Percentiles rank a stretch among this genome's conserved stretches.
Evolutionary conservation across 2,329 filamentous ascomycete genomes (phyloP).

Genomic region (Ophiosphaerella korrae): DNA sequence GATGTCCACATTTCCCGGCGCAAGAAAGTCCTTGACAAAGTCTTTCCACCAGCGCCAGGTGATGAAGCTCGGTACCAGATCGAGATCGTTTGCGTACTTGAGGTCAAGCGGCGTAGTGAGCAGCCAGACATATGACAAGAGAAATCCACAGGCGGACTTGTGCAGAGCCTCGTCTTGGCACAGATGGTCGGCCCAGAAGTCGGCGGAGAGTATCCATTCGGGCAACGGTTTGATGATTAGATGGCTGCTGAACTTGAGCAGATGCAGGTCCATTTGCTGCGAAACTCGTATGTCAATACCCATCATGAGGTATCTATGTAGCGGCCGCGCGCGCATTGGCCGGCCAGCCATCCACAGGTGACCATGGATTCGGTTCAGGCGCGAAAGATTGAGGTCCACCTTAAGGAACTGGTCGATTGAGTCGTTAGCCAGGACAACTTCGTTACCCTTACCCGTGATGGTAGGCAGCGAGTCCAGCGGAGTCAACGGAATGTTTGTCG

Average conservation of each 20-base stretch:
- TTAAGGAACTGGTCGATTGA: constrained; percentile 34
- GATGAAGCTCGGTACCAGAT: constrained; percentile 34
- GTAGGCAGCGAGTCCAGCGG: constrained; percentile 42
- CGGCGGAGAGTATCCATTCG: constrained; percentile 35
- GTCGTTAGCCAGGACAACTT: constrained; percentile 28
- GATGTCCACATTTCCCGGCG: constrained; percentile 28
- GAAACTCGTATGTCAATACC: constrained; percentile 36
- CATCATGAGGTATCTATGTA: constrained; percentile 46
- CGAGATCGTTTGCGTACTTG: constrained; percentile 37
- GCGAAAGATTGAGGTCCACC: constrained; percentile 35
- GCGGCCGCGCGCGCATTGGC: constrained; percentile 41
- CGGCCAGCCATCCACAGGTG: constrained; percentile 46
- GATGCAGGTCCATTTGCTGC: constrained; percentile 45
- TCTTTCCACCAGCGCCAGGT: constrained; percentile 44
- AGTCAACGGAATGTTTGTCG: constrained; percentile 22
- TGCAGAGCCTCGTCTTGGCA: constrained; percentile 25
- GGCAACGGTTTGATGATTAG: constrained; percentile 42
- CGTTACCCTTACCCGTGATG: constrained; percentile 26
- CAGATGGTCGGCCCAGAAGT: constrained; percentile 40
- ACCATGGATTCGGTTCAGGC: constrained; percentile 41
- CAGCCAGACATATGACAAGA: constrained; percentile 45
- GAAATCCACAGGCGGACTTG: constrained; percentile 36
- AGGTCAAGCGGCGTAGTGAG: constrained; percentile 40
- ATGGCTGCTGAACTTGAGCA: constrained; percentile 40
- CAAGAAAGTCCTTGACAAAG: constrained; percentile 33